Base-by-base conservation (phyloP, 2,329 filamentous ascomycete species). In the Penicillium olsonii region DNA sequence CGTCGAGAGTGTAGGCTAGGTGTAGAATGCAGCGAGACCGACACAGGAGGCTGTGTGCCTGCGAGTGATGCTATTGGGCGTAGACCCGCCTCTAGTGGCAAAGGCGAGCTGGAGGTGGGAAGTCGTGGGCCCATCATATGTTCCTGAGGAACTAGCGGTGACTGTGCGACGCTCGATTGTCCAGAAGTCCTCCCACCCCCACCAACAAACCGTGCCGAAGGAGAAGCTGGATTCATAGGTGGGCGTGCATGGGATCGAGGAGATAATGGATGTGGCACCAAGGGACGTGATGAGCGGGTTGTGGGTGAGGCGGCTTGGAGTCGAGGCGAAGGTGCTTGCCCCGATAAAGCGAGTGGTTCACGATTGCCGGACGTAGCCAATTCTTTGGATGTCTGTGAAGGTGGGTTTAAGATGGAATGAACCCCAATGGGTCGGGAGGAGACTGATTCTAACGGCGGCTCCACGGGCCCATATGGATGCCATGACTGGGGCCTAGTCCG, bases 351-450 rank as follows among this genome's bases (percentile, higher is more conserved):
- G 18, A 59, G 46, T 19, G 50, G 44, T 45, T 69, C 68, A 20
- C 64, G 61, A 34, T 44, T 54, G 34, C 50, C 33, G 20, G 42
- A 46, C 29, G 40, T 45, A n/a, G 47, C 35, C 22, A 42, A 19
- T 12, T 52, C 60, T n/a, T 55, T 29, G n/a, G 50, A 48, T 24
- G 60, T 43, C 42, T 65, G 64, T 18, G 64, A 53, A 5, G 69
- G 61, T 10, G 67, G 69, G 40, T 74, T 74, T 52, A 74, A 53
- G 47, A 74, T 74, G 10, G 71, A 62, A 49, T 71, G 69, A n/a
- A 74, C 68, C 9, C 68, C 70, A 52, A 73, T 68, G 20, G 69
- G 65, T 34, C 70, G 67, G 37, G 66, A 62, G 15, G 54, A 42
- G 6, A 59, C 52, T 14, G 62, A 53, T 39, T 63, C 62, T 53